Percentiles rank a stretch among this genome's conserved stretches.
Conservation (phyloP, 2,329 filamentous ascomycete species). For the Ophiostoma ips region DNA sequence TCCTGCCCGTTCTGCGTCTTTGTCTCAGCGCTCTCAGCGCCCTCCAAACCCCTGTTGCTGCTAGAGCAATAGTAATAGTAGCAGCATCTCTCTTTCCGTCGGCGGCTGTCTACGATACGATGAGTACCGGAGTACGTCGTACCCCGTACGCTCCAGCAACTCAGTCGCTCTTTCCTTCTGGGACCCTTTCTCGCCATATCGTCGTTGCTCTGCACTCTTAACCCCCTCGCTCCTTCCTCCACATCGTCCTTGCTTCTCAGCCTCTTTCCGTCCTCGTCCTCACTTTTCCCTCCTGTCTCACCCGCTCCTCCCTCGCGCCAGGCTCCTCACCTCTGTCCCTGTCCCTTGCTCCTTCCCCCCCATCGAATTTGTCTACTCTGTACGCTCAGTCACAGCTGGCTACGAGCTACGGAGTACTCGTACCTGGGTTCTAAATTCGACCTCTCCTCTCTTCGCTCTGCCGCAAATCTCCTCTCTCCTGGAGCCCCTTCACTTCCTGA, state of each 20-base stretch:
- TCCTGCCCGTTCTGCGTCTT: neutral
- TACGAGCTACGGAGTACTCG: too few relatives aligned
- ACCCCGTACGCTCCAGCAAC: too few relatives aligned
- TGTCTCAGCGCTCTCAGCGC: neutral
- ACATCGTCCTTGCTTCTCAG: neutral
- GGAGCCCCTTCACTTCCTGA: neutral
- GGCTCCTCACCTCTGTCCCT: neutral
- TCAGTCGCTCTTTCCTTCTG: neutral
- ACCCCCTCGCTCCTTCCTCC: neutral
- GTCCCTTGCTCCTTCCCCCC: neutral
- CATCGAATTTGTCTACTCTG: neutral
- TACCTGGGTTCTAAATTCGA: too few relatives aligned
- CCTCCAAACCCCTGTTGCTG: neutral
- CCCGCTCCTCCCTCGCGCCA: neutral
- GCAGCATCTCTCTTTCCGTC: neutral
- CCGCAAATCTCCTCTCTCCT: neutral
- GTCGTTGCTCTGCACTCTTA: neutral
- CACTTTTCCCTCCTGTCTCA: neutral
- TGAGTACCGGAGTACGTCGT: too few relatives aligned
- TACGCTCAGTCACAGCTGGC: too few relatives aligned
- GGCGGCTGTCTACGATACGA: too few relatives aligned
- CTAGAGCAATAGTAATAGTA: neutral
- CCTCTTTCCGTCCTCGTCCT: neutral
- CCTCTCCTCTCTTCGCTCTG: neutral
- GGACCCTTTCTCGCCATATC: neutral